These are phyloP conservation scores for Daldinia caldariorum DNA, from an alignment of 495 filamentous ascomycete species.

Conservation along the genomic window DNA sequence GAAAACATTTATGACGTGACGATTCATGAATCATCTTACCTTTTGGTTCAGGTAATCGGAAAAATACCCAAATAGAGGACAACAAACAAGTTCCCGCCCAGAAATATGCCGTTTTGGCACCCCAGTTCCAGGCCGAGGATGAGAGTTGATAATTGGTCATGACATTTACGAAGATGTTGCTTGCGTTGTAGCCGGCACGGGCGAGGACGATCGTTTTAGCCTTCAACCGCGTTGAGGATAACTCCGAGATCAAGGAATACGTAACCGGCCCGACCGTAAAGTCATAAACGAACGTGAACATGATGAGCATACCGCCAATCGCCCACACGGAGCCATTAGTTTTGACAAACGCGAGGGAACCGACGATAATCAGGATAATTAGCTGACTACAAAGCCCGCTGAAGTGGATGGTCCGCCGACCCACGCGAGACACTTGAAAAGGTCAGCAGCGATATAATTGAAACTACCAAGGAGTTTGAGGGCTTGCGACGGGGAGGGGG, in stretches of 20 bases:
- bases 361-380: conserved; percentile 53
- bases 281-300: conserved; percentile 65
- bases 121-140: conserved; percentile 63
- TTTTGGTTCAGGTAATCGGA: conserved; percentile 51
- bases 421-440: conserved; percentile 49
- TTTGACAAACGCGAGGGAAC: conserved; percentile 45
- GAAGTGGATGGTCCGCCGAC: conserved; percentile 63
- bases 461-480: too few species aligned
- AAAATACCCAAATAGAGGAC: conserved; percentile 51
- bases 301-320: conserved; percentile 60
- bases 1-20: background rate
- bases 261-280: conserved; percentile 65
- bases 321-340: conserved; percentile 45
- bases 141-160: conserved; percentile 63
- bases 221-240: conserved; percentile 62
- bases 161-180: conserved; percentile 56
- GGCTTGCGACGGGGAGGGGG: too few species aligned
- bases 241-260: conserved; percentile 65
- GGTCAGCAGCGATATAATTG: background rate
- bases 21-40: conserved; percentile 15
- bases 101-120: conserved; percentile 58
- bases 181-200: conserved; percentile 62
- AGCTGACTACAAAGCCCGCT: conserved; percentile 52
- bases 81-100: conserved; percentile 61
- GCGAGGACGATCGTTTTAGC: conserved; percentile 66